Conservation (phyloP, 177 flowering plant genomes). For the Vitis hybrid region DNA sequence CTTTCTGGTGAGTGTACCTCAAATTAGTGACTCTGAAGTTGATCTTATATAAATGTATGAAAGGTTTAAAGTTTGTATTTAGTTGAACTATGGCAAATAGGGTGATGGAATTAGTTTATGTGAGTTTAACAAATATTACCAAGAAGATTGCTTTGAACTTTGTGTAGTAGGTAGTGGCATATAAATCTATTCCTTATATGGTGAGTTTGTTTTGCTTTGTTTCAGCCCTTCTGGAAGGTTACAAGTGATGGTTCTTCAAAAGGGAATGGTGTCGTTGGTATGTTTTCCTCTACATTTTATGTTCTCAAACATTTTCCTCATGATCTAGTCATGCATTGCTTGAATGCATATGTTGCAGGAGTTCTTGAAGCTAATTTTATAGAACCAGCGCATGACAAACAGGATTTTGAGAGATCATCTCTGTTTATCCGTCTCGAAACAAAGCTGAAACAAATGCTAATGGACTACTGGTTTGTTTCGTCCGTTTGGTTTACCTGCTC, state of each 20-base stretch:
- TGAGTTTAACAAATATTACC: not conserved
- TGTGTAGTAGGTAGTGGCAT: not conserved
- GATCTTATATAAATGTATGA: not conserved
- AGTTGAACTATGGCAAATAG: not conserved
- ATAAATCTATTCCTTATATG: constrained; percentile 1
- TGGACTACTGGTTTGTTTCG: constrained; percentile 73
- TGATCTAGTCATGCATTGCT: constrained; percentile 8
- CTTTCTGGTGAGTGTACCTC: not conserved
- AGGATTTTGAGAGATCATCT: constrained; percentile 94
- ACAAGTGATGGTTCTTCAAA: constrained; percentile 40
- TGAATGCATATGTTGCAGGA: constrained; percentile 37
- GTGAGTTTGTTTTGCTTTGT: constrained; percentile 14
- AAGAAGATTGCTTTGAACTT: too few relatives aligned
- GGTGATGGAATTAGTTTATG: not conserved
- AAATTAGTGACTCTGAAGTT: constrained; percentile 1
- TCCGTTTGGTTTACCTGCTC: not conserved
- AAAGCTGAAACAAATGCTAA: constrained; percentile 69
- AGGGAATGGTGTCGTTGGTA: constrained; percentile 89
- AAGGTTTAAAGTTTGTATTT: too few relatives aligned
- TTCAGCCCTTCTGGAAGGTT: constrained; percentile 93
- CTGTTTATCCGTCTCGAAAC: constrained; percentile 66
- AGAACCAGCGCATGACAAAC: constrained; percentile 98
- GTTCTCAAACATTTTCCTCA: not conserved
- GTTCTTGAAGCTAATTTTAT: constrained; percentile 96
- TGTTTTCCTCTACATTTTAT: constrained; percentile 3